Percentiles rank a stretch among this genome's conserved stretches.
These are phyloP conservation scores for Tetraselmis striata DNA, from an alignment of 139 green algal genomes.

Conservation along the genomic window DNA sequence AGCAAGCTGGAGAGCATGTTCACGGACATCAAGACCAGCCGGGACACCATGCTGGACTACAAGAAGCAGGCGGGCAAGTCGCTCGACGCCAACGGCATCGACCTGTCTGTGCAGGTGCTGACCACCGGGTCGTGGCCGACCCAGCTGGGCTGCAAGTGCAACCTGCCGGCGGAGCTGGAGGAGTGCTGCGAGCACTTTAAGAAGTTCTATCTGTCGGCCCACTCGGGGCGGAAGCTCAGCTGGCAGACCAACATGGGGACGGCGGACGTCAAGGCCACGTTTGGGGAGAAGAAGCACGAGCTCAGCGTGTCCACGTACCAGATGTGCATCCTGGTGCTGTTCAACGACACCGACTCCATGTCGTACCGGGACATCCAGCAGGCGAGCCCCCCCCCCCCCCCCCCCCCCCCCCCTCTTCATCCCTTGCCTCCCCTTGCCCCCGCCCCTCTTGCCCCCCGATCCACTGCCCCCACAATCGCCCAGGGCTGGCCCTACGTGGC, in stretches of 20 bases:
- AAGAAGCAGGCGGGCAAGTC: constrained; percentile 30
- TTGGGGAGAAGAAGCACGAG: constrained; percentile 70
- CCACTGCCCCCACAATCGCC: no score
- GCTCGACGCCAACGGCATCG: constrained; percentile 35
- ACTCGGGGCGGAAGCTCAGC: constrained; percentile 79
- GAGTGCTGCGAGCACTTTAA: constrained; percentile 64
- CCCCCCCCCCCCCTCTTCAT: no score
- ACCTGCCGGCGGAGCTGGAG: constrained; percentile 78
- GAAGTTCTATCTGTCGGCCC: constrained; percentile 73
- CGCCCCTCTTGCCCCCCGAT: no score
- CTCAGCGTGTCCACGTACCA: constrained; percentile 89
- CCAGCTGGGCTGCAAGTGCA: constrained; percentile 56
- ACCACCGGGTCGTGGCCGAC: constrained; percentile 93
- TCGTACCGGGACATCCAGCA: constrained; percentile 55
- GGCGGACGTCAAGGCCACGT: constrained; percentile 75
- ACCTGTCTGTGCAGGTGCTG: constrained; percentile 86
- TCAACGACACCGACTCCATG: constrained; percentile 77
- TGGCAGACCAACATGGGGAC: constrained; percentile 96
- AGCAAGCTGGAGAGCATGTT: constrained; percentile 99
- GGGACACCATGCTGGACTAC: constrained; percentile 52
- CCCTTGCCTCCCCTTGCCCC: no score
- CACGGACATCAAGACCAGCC: constrained; percentile 90
- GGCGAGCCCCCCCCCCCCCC: no score
- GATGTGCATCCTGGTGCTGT: constrained; percentile 89
- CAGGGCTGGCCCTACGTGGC: no score